Conservation (phyloP, 1,284 basidiomycete genomes). For the Cyathus pygmaeus region DNA sequence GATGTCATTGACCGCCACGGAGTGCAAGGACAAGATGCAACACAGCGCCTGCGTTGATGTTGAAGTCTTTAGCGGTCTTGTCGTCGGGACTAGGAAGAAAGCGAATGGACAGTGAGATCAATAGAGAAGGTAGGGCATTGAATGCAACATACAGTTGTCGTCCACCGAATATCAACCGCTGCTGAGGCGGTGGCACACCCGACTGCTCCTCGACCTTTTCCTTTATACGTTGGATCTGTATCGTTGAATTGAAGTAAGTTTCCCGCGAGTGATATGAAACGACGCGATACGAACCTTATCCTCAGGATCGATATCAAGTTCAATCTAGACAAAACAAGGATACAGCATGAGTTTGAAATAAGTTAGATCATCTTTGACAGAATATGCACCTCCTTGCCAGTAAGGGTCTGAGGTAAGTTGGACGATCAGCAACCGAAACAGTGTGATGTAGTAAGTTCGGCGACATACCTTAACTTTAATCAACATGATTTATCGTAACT, state of each 20-base stretch:
- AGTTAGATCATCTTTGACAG: background rate
- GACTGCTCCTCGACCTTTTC: conserved; percentile 99
- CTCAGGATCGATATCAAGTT: conserved; percentile 93
- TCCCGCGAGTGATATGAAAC: background rate
- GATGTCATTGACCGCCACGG: conserved; percentile 72
- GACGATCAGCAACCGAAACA: conserved; percentile 14
- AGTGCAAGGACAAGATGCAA: conserved; percentile 94
- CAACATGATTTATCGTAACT: conserved; percentile 59
- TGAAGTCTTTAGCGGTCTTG: conserved; percentile 86
- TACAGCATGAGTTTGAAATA: too few relatives aligned
- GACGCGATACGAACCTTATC: conserved; percentile 75
- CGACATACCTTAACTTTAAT: conserved; percentile 83
- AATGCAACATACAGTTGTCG: conserved; percentile 87
- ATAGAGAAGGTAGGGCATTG: conserved; percentile 1
- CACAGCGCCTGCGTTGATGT: conserved; percentile 84
- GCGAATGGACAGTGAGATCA: background rate
- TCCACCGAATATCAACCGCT: conserved; percentile 94
- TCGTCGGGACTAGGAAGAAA: conserved; percentile 73
- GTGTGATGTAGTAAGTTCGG: background rate
- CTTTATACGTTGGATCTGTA: conserved; percentile 93
- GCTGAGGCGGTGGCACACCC: conserved; percentile 97
- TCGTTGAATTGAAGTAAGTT: conserved; percentile 5
- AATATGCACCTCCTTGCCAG: conserved; percentile 83
- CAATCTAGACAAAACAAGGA: conserved; percentile 68
- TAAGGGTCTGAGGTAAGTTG: conserved; percentile 77